Conservation (phyloP, 139 green algal species). For the Marvania coccoides region DNA sequence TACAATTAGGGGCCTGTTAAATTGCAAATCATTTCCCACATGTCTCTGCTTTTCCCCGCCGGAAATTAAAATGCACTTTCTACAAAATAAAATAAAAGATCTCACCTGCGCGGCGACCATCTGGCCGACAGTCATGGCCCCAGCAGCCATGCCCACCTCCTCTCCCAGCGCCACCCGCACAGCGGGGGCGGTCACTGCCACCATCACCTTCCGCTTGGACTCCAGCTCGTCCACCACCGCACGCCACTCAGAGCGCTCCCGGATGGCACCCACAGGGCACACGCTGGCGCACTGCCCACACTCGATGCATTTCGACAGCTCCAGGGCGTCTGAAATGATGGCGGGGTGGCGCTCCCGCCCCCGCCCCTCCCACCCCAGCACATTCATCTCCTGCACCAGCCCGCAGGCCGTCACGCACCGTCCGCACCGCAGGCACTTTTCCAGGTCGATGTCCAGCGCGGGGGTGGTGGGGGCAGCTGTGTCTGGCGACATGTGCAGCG, state of each 20-base stretch:
- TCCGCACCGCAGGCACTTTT: conserved; percentile 47
- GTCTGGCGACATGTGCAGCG: conserved; percentile 10
- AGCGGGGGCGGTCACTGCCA: conserved; percentile 44
- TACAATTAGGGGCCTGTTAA: too few relatives aligned
- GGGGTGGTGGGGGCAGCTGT: background rate
- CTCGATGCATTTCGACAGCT: conserved; percentile 27
- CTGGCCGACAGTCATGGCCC: conserved; percentile 32
- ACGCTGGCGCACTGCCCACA: conserved; percentile 38
- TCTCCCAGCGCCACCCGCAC: conserved; percentile 54
- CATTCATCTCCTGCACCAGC: conserved; percentile 35
- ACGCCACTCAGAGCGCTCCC: conserved; percentile 33
- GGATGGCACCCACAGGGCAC: conserved; percentile 39
- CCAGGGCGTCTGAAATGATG: conserved; percentile 4
- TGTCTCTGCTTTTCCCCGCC: too few relatives aligned
- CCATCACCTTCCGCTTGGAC: conserved; percentile 37
- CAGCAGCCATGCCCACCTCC: conserved; percentile 39
- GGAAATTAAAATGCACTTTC: too few relatives aligned
- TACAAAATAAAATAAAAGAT: too few relatives aligned
- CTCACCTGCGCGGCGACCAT: conserved; percentile 45
- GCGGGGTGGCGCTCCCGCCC: conserved; percentile 27
- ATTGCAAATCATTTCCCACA: too few relatives aligned
- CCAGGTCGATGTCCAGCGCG: conserved; percentile 36
- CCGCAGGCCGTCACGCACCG: conserved; percentile 32
- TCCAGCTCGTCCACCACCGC: conserved; percentile 32
- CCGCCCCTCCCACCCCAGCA: conserved; percentile 33